phyloP scores from a whole-genome alignment of 805 yeast genomes.

The Ogataea pini region DNA sequence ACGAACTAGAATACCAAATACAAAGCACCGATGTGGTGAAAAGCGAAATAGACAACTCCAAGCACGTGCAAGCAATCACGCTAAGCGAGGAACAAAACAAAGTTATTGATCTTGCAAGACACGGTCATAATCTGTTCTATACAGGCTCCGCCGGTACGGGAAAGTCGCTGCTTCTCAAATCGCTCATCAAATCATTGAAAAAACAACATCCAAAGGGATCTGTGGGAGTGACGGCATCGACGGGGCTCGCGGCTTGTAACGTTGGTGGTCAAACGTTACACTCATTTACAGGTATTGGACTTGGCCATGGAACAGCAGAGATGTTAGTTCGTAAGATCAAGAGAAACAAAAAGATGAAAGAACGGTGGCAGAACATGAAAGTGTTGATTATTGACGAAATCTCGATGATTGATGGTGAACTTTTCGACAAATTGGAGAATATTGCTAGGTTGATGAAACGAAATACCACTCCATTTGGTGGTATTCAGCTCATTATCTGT shows the following conservation, averaged over 20 bases:
- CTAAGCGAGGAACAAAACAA: constrained; percentile 63
- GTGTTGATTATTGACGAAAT: constrained; percentile 77
- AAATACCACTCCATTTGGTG: constrained; percentile 65
- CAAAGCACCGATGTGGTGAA: constrained; percentile 5
- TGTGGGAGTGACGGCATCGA: constrained; percentile 81
- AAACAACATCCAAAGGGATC: constrained; percentile 45
- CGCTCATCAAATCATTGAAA: constrained; percentile 56
- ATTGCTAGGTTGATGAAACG: constrained; percentile 56
- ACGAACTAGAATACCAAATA: constrained; percentile 1
- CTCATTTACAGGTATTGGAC: constrained; percentile 75
- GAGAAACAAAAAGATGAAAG: constrained; percentile 47
- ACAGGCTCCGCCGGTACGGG: constrained; percentile 99
- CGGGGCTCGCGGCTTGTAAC: constrained; percentile 82
- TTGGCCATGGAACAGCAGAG: constrained; percentile 57
- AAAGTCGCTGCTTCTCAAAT: constrained; percentile 79
- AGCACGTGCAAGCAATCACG: constrained; percentile 30
- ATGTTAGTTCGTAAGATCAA: constrained; percentile 52
- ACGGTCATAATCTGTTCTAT: constrained; percentile 74
- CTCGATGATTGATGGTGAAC: constrained; percentile 74
- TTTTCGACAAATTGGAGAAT: constrained; percentile 62
- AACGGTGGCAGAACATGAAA: constrained; percentile 55
- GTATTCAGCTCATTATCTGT: constrained; percentile 71
- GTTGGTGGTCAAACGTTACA: constrained; percentile 79
- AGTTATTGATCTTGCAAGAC: constrained; percentile 60
- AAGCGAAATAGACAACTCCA: not conserved